Percentiles rank a stretch among this genome's conserved stretches.
phyloP scores from a whole-genome alignment of 225 moss, liverwort and hornwort species.

The Anthoceros angustus region DNA sequence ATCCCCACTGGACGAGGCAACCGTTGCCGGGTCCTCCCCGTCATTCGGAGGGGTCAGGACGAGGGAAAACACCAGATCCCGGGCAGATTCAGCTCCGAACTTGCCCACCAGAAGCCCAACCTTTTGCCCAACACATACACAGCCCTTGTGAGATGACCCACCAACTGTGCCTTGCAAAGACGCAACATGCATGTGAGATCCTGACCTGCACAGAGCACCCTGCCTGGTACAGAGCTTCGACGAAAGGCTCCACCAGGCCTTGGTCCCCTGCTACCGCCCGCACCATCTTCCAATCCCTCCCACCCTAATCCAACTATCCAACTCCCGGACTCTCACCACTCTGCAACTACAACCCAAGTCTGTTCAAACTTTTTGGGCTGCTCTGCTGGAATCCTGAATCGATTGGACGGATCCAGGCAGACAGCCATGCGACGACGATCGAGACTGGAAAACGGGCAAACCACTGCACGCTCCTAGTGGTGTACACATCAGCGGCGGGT shows the following conservation, averaged over 20 bases:
- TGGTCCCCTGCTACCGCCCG: constrained; percentile 71
- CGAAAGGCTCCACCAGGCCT: constrained; percentile 48
- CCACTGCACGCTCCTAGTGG: no score
- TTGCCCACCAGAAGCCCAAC: constrained; percentile 83
- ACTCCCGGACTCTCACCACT: no score
- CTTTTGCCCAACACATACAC: constrained; percentile 18
- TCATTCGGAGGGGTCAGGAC: constrained; percentile 77
- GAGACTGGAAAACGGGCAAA: no score
- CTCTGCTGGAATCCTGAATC: no score
- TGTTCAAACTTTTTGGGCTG: no score
- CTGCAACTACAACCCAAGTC: no score
- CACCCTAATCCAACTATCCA: no score
- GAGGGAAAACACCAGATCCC: constrained; percentile 64
- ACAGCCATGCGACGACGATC: no score
- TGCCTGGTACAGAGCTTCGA: constrained; percentile 44
- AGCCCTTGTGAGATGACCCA: not conserved
- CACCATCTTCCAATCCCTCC: constrained; percentile 33
- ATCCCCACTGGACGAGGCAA: constrained; percentile 18
- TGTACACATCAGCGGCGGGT: no score
- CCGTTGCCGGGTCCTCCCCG: constrained; percentile 59
- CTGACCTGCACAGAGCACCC: constrained; percentile 52
- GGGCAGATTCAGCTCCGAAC: constrained; percentile 46
- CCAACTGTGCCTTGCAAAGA: not conserved
- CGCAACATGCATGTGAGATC: not conserved
- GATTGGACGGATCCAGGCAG: no score